Conservation (phyloP, 2,329 filamentous ascomycete genomes). For the Penicillium palitans region DNA sequence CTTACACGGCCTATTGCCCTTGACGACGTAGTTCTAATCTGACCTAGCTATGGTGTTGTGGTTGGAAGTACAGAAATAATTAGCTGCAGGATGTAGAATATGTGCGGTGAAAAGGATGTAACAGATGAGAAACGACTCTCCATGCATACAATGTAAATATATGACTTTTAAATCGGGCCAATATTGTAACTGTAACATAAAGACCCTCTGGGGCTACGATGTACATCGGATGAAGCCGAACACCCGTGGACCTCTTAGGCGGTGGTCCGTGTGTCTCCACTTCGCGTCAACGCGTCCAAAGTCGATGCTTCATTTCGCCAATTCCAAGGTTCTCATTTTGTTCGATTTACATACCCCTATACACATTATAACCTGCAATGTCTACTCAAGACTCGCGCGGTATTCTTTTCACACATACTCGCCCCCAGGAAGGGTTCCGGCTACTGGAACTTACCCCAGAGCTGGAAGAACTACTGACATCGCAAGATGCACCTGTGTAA, state of each 20-base stretch:
- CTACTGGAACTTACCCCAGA: constrained; percentile 62
- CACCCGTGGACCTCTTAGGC: constrained; percentile 25
- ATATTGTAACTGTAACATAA: background rate
- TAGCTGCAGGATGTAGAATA: background rate
- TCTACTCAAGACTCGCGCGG: constrained; percentile 40
- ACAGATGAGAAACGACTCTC: background rate
- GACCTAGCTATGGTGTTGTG: background rate
- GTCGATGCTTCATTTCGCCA: constrained; percentile 8
- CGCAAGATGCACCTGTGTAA: constrained; percentile 45
- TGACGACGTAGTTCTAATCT: background rate
- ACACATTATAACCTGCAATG: constrained; percentile 27
- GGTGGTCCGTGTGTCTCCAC: constrained; percentile 34
- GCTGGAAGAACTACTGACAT: constrained; percentile 55
- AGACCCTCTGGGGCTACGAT: background rate
- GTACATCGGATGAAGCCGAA: constrained; percentile 1
- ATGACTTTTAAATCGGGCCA: background rate
- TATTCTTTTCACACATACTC: constrained; percentile 44
- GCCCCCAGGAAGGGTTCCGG: constrained; percentile 55
- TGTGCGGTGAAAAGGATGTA: background rate
- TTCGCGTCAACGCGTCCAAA: constrained; percentile 23
- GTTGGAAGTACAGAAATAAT: background rate
- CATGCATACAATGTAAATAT: background rate
- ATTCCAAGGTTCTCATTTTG: background rate
- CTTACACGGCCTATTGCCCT: background rate
- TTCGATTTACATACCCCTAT: background rate